Base-by-base conservation (phyloP, 2,329 filamentous ascomycete species). In the Fusarium armeniacum region DNA sequence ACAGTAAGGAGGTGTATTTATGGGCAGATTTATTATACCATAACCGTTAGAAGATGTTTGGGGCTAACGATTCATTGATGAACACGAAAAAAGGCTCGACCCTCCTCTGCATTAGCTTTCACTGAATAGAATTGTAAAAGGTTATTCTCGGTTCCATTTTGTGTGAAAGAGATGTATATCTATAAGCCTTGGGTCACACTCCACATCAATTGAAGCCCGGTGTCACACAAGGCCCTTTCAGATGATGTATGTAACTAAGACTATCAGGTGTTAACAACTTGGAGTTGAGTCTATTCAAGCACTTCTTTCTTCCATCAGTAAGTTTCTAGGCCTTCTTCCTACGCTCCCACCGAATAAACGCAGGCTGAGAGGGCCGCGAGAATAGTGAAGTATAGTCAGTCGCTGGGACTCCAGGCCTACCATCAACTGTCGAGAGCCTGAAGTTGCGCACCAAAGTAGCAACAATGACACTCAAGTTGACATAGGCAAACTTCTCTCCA, bases 401-500 rank as follows among this genome's bases (percentile, higher is more conserved):
- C 20, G 80, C 83, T 2, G 90, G 86, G 38, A 93, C 85, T 0
- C 82, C 81, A 56, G 81, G 81, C 64, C 80, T 83, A 0, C 86
- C 89, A 56, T 87, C 84, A 7, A 86, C 69, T 45, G 89, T 90
- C 49, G 76, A 80, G 45, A 92, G 82, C 75, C 84, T 87, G 75
- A 92, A 86, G 49, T 88, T 81, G 13, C 89, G 81, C 12, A 92
- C 85, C 63, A 92, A 77, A 0, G 85, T 88, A 1, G 85, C 84
- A 26, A 92, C 79, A 64, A 93, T 92, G 11, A 88, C 87, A 18
- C 85, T 84, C 43, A 93, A 76, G 74, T 93, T 91, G 45, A 91
- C 78, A 72, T 93, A 92, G 1, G 91, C 90, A 77, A 93, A 93
- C 76, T 92, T 90, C 81, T 93, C 91, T 20, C 91, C 91, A 62